Conservation (phyloP, 2,329 filamentous ascomycete genomes). For the Xylariomycetidae sp. region DNA sequence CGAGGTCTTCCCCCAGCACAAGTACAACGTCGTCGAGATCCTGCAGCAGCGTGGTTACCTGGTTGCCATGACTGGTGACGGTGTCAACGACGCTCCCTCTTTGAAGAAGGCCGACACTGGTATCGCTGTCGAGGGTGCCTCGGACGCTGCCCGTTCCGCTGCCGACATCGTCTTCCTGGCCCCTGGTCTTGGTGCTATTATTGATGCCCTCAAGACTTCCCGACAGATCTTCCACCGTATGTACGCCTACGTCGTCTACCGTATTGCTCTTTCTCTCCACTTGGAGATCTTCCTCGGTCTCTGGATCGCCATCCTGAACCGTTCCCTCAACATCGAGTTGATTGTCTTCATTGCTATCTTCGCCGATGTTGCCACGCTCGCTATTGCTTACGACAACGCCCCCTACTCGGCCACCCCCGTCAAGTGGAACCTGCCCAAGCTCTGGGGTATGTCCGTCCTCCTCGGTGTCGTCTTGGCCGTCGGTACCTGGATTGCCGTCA, state of each 20-base stretch:
- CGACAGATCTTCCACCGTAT: conserved; percentile 95
- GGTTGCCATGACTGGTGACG: conserved; percentile 93
- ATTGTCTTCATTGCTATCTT: conserved; percentile 95
- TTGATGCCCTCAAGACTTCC: conserved; percentile 86
- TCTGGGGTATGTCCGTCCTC: conserved; percentile 87
- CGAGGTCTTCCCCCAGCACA: conserved; percentile 92
- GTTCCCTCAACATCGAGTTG: conserved; percentile 75
- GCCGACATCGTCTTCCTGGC: conserved; percentile 93
- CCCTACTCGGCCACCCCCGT: conserved; percentile 80
- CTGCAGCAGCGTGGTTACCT: conserved; percentile 89
- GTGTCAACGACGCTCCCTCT: conserved; percentile 89
- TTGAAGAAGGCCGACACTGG: conserved; percentile 95
- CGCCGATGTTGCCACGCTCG: conserved; percentile 84
- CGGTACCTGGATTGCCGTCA: conserved; percentile 85
- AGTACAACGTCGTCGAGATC: conserved; percentile 91
- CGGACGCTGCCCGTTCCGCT: conserved; percentile 83
- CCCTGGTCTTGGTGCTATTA: conserved; percentile 85
- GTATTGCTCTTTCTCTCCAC: conserved; percentile 87
- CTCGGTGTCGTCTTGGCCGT: conserved; percentile 75
- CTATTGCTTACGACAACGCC: conserved; percentile 90
- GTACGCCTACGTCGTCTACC: conserved; percentile 94
- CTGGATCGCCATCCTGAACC: conserved; percentile 85
- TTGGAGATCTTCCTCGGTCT: conserved; percentile 87
- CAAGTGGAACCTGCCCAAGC: conserved; percentile 92
- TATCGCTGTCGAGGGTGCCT: conserved; percentile 90